phyloP scores from a whole-genome alignment of 2,329 filamentous ascomycete species.

The Paecilomyces fulvus region DNA sequence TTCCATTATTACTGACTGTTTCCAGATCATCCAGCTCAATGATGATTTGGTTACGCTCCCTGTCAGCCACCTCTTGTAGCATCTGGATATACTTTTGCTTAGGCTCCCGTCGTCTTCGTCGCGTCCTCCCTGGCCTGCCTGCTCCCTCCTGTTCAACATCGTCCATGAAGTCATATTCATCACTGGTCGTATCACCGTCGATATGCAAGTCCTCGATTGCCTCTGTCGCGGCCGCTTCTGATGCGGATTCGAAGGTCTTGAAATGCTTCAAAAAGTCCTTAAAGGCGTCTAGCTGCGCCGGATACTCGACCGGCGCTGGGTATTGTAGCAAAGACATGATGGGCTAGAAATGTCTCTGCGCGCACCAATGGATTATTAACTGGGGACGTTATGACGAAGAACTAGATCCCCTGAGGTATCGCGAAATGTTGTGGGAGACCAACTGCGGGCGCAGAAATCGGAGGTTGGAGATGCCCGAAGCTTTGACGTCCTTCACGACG shows the following conservation, averaged over 20 bases:
- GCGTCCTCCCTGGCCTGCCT: conserved; percentile 39
- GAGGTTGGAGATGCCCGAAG: conserved; percentile 10
- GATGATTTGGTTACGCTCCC: conserved; percentile 65
- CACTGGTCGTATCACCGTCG: conserved; percentile 75
- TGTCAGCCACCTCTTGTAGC: conserved; percentile 78
- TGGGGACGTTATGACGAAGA: not conserved
- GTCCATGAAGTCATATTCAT: conserved; percentile 91
- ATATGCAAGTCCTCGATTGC: conserved; percentile 79
- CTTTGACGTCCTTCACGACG: conserved; percentile 14
- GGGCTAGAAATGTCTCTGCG: conserved; percentile 8
- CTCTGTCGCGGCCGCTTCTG: conserved; percentile 61
- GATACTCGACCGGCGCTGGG: conserved; percentile 75
- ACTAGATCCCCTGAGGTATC: not conserved
- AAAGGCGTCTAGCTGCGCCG: conserved; percentile 70
- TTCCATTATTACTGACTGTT: conserved; percentile 43
- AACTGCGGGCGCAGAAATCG: conserved; percentile 3
- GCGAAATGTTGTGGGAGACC: not conserved
- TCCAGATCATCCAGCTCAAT: conserved; percentile 86
- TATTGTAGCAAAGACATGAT: conserved; percentile 80
- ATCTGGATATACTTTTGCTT: conserved; percentile 83
- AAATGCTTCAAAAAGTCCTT: conserved; percentile 81
- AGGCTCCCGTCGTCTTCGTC: conserved; percentile 42
- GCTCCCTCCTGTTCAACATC: conserved; percentile 53
- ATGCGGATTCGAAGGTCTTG: conserved; percentile 63
- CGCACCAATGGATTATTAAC: not conserved